Base-by-base conservation (phyloP, 2,329 filamentous ascomycete species). In the Ophiocordyceps camponoti-rufipedis region DNA sequence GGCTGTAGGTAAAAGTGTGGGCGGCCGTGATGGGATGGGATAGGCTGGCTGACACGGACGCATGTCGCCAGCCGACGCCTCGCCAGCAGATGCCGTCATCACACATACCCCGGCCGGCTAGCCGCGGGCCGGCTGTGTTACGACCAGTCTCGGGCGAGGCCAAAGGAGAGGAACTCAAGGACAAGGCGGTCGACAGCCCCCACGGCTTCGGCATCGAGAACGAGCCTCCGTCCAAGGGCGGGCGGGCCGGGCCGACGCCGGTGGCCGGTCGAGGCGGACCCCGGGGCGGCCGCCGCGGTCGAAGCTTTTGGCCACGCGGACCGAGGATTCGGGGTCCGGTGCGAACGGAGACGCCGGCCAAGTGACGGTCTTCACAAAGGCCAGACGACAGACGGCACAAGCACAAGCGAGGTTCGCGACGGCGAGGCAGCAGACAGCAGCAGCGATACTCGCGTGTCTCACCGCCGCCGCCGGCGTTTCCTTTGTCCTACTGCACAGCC, bases 261-360 rank as follows among this genome's bases (percentile, higher is more conserved):
- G 14, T 28, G 39, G 8, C 39, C n/a, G 44, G 49, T 1, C 41
- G 42, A 19, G 50, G 53, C 14, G 47, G 45, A 6, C 44, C 44
- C 41, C 54, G 57, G 32, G 53, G 52, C 10, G 50, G 51, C 12
- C 55, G 54, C 40, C 56, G 58, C 33, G 53, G 55, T 41, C 53
- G 53, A 48, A 43, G 48, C 14, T 47, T 48, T n/a, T 54, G 56
- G 49, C 46, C 48, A 33, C 56, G 56, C 29, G 55, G 55, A 23
- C 56, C 55, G 41, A 53, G 56, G n/a, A 51, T 52, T 23, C 54
- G 56, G 44, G 52, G 51, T 4, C 13, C 35, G n/a, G 35, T 16
- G 6, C n/a, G 35, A 16, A 39, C 35, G n/a, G 35, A 39, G 16
- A 16, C n/a, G 35, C 10, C 35, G 13, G 13, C 35, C 5, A 39